Conservation (phyloP, 805 yeast genomes). For the Cyberlindnera nakhonratchasimensis region DNA sequence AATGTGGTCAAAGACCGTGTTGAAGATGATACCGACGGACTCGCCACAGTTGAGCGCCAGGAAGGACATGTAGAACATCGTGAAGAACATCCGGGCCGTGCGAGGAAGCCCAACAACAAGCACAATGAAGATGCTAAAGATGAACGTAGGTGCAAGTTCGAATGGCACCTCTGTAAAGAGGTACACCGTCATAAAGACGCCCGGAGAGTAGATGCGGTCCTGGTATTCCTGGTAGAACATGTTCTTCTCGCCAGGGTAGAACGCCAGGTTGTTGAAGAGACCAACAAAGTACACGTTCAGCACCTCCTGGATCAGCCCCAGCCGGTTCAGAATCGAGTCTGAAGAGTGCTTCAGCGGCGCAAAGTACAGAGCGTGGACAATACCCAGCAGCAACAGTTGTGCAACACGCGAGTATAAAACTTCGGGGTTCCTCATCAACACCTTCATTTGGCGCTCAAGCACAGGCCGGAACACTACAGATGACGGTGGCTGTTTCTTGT, state of each 20-base stretch:
- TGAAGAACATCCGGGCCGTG: constrained; percentile 62
- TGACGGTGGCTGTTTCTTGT: constrained; percentile 11
- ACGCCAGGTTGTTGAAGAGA: constrained; percentile 69
- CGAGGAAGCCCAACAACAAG: constrained; percentile 74
- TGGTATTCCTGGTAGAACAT: constrained; percentile 75
- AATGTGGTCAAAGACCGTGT: constrained; percentile 65
- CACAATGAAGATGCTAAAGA: constrained; percentile 61
- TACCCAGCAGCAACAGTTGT: constrained; percentile 61
- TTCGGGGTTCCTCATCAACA: constrained; percentile 50
- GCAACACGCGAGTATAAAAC: constrained; percentile 59
- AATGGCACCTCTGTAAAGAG: constrained; percentile 63
- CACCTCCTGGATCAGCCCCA: constrained; percentile 75
- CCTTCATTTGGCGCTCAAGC: constrained; percentile 32
- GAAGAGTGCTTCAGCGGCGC: constrained; percentile 48
- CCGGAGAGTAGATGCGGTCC: constrained; percentile 65
- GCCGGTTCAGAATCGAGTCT: constrained; percentile 57
- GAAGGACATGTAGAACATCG: constrained; percentile 52
- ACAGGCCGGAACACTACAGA: constrained; percentile 34
- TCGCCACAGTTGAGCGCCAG: constrained; percentile 72
- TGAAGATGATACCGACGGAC: constrained; percentile 76
- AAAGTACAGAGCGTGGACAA: constrained; percentile 65
- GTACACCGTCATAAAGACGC: constrained; percentile 61
- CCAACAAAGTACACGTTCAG: constrained; percentile 75
- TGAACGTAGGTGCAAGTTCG: constrained; percentile 54
- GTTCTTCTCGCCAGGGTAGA: constrained; percentile 70